phyloP scores from a whole-genome alignment of 768 basidiomycete species.

The Mycena epipterygia region DNA sequence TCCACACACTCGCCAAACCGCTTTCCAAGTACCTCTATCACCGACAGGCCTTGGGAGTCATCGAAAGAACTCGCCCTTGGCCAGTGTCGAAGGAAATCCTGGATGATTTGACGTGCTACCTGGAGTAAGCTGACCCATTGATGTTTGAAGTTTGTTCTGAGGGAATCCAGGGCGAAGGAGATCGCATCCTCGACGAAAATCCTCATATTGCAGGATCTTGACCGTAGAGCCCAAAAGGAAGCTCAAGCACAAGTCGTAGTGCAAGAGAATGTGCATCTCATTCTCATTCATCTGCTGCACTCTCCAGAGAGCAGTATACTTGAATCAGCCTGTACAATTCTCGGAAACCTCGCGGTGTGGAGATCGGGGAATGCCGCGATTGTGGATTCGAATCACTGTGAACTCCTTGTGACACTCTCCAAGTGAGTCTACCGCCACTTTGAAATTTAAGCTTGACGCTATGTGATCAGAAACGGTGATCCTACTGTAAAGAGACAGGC shows the following conservation, averaged over 20 bases:
- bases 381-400: too few species aligned
- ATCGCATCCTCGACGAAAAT: not conserved
- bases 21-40: not conserved
- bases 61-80: not conserved
- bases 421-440: too few species aligned
- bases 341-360: not conserved
- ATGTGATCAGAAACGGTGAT: too few species aligned
- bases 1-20: too few species aligned
- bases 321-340: not conserved
- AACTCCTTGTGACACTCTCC: too few species aligned
- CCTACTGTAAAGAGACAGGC: too few species aligned
- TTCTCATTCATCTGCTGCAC: not conserved
- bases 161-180: not conserved
- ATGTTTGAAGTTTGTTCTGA: not conserved
- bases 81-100: not conserved
- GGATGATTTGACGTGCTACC: not conserved
- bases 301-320: not conserved
- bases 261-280: not conserved
- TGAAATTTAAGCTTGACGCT: too few species aligned
- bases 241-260: not conserved
- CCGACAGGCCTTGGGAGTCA: not conserved
- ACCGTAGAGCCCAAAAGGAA: not conserved
- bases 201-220: not conserved
- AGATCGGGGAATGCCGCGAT: too few species aligned
- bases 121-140: not conserved